phyloP scores from a whole-genome alignment of 2,329 filamentous ascomycete genomes.

The Sporothrix curviconia region DNA sequence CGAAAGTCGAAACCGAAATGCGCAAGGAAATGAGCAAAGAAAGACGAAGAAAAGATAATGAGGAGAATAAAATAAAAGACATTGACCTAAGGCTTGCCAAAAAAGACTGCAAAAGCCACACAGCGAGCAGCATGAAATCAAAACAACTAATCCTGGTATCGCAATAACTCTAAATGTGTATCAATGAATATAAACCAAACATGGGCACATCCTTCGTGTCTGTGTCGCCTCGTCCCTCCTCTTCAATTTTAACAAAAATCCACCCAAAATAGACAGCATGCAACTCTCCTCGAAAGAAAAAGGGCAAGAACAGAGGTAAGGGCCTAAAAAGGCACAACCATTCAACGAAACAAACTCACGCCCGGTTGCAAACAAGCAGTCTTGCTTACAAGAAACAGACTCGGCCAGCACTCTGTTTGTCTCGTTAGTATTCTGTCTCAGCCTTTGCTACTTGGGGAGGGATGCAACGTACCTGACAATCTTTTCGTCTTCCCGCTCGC shows the following conservation, averaged over 20 bases:
- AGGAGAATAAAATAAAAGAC: not conserved
- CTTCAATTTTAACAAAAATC: not conserved
- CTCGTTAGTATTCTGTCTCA: conserved; percentile 10
- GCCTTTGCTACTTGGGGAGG: not conserved
- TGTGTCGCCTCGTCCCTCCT: not conserved
- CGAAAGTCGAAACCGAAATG: too few species aligned
- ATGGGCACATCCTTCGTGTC: not conserved
- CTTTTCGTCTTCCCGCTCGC: conserved; percentile 97
- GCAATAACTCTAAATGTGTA: conserved; percentile 15
- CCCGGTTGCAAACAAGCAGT: too few species aligned
- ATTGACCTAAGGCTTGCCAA: not conserved
- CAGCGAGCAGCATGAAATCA: not conserved
- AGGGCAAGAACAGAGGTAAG: not conserved
- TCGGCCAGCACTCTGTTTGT: conserved; percentile 28
- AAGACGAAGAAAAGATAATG: not conserved
- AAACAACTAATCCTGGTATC: not conserved
- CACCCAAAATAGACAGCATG: not conserved
- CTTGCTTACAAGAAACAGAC: conserved; percentile 28
- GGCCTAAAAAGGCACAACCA: not conserved
- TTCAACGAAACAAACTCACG: too few species aligned
- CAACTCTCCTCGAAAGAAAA: not conserved
- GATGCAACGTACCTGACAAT: conserved; percentile 75
- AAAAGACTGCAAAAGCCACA: not conserved
- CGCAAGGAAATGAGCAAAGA: not conserved
- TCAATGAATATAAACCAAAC: conserved; percentile 8